Conservation (phyloP, 768 basidiomycete species). For the Tubosaeta sp. region DNA sequence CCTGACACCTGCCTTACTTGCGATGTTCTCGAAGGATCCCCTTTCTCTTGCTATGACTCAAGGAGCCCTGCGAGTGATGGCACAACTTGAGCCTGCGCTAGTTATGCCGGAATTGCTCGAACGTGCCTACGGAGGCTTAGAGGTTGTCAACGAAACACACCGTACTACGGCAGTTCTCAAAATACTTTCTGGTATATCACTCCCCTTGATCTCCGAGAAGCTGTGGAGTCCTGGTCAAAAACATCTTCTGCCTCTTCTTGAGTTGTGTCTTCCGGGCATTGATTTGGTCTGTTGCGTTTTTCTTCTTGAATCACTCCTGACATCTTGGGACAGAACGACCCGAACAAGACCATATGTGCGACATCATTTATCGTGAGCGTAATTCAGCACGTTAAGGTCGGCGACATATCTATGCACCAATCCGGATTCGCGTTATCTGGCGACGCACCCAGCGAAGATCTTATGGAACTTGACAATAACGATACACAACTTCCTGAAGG, state of each 20-base stretch:
- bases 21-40: conserved; percentile 88
- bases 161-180: conserved; percentile 88
- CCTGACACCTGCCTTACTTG: conserved; percentile 81
- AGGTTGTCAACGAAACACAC: conserved; percentile 92
- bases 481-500: conserved; percentile 50
- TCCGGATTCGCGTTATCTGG: conserved; percentile 52
- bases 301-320: background rate
- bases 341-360: conserved; percentile 73
- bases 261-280: conserved; percentile 87
- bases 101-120: conserved; percentile 91
- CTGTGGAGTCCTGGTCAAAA: conserved; percentile 86
- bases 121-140: conserved; percentile 86
- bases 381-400: conserved; percentile 73
- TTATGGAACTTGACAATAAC: conserved; percentile 50
- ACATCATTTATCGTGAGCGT: conserved; percentile 73
- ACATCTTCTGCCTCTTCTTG: conserved; percentile 81
- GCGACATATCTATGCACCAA: conserved; percentile 64
- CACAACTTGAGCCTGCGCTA: conserved; percentile 74
- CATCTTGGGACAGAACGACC: conserved; percentile 57
- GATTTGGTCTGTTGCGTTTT: conserved; percentile 56
- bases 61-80: conserved; percentile 70
- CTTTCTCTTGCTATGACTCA: conserved; percentile 80
- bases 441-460: conserved; percentile 49
- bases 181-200: conserved; percentile 71
- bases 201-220: conserved; percentile 71